These are phyloP conservation scores for Pichia sp. DNA, from an alignment of 1,139 yeast genomes.

Conservation along the genomic window DNA sequence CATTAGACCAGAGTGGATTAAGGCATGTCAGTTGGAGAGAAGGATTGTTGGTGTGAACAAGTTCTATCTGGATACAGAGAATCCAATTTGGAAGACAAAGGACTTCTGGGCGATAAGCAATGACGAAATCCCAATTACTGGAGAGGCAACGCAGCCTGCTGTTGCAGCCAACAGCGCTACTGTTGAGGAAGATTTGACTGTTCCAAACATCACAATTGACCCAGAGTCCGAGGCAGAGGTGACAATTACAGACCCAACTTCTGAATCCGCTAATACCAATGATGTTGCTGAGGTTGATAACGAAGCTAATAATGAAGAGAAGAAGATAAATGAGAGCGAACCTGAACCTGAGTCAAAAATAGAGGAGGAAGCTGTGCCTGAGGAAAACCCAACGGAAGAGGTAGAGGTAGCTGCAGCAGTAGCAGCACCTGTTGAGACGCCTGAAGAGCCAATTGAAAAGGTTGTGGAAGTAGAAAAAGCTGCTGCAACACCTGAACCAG, in stretches of 20 bases:
- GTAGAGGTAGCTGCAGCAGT: neutral
- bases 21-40: constrained; percentile 87
- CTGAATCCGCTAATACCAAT: constrained; percentile 8
- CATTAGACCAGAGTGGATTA: constrained; percentile 94
- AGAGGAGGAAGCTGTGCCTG: neutral
- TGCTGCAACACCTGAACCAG: neutral
- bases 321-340: neutral
- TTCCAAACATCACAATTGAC: neutral
- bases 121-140: neutral
- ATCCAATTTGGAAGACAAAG: constrained; percentile 31
- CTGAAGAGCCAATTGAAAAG: neutral
- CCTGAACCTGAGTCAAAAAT: neutral
- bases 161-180: neutral
- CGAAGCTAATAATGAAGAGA: neutral
- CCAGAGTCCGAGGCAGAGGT: constrained; percentile 8
- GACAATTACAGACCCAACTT: neutral
- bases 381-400: neutral
- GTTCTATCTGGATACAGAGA: constrained; percentile 55
- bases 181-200: neutral
- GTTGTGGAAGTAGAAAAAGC: neutral
- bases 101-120: constrained; percentile 29
- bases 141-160: neutral
- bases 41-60: constrained; percentile 91
- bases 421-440: neutral
- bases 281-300: neutral